These are phyloP conservation scores for Acmispon strigosus DNA, from an alignment of 306 rosid genomes.

Conservation along the genomic window DNA sequence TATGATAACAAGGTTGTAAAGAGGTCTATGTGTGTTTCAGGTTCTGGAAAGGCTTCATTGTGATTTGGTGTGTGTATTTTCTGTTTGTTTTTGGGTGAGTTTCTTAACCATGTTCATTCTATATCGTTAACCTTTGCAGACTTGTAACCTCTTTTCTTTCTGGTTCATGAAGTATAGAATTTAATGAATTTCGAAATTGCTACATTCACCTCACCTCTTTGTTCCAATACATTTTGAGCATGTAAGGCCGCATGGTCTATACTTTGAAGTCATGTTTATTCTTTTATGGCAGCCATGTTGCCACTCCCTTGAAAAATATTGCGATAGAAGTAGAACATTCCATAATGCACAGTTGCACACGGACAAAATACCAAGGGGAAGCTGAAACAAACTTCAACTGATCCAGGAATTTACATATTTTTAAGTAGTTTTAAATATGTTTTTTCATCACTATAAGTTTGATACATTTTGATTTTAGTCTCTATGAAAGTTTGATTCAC, in stretches of 20 bases:
- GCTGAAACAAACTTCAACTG: too few species aligned
- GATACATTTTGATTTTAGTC: too few species aligned
- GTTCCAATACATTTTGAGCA: neutral
- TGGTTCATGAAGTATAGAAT: constrained; percentile 23
- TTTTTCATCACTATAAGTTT: too few species aligned
- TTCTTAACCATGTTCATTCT: constrained; percentile 24
- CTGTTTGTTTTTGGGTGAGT: constrained; percentile 26
- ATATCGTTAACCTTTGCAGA: constrained; percentile 28
- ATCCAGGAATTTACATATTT: too few species aligned
- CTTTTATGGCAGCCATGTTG: neutral
- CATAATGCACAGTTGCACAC: neutral
- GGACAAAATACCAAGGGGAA: neutral
- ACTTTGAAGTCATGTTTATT: neutral
- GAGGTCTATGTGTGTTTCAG: constrained; percentile 20
- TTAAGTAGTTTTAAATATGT: too few species aligned
- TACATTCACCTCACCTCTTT: neutral
- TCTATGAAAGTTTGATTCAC: too few species aligned
- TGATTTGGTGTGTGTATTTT: constrained; percentile 38
- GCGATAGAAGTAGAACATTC: neutral
- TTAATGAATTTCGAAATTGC: constrained; percentile 15
- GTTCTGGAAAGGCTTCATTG: constrained; percentile 17
- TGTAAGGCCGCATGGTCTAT: neutral
- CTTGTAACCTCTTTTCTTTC: constrained; percentile 21
- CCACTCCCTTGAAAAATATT: neutral
- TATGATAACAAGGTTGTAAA: constrained; percentile 18